A percentile compares a stretch with the other conserved stretches of the same genome.
phyloP scores from a whole-genome alignment of 192 early-diverging fungal genomes.

The Kappamyces sp. region DNA sequence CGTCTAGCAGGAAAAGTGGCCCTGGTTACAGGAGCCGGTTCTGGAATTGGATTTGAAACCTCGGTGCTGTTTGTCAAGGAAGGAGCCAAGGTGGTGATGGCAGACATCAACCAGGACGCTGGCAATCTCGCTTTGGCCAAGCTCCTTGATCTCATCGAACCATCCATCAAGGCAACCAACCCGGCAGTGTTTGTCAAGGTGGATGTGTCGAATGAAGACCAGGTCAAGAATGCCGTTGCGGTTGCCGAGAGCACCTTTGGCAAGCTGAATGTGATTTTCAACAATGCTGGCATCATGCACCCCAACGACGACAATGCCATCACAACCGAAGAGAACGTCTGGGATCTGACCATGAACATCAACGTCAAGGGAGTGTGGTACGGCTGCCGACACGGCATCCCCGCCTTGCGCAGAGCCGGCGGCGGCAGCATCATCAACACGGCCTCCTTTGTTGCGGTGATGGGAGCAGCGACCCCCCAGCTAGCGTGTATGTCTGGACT shows the following conservation, averaged over 20 bases:
- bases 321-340: conserved; percentile 68
- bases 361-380: conserved; percentile 89
- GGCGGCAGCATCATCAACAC: conserved; percentile 81
- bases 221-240: conserved; percentile 62
- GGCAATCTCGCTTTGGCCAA: conserved; percentile 46
- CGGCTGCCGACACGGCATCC: conserved; percentile 76
- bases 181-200: conserved; percentile 57
- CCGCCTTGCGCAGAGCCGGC: conserved; percentile 64
- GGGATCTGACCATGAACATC: conserved; percentile 70
- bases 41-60: conserved; percentile 66
- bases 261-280: conserved; percentile 75
- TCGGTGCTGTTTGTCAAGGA: conserved; percentile 69
- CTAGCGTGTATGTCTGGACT: conserved; percentile 58
- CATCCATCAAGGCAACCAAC: conserved; percentile 7
- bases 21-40: conserved; percentile 70
- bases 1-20: conserved; percentile 68
- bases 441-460: conserved; percentile 69
- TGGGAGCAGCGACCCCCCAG: conserved; percentile 79
- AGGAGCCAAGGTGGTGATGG: conserved; percentile 69
- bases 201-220: conserved; percentile 68
- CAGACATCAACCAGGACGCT: conserved; percentile 66
- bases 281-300: conserved; percentile 84
- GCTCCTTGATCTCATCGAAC: conserved; percentile 39
- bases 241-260: conserved; percentile 61
- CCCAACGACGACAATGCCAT: conserved; percentile 70